A percentile compares a stretch with the other conserved stretches of the same genome.
Conservation (phyloP, 345 rosid species). For the Boechera retrofracta region DNA sequence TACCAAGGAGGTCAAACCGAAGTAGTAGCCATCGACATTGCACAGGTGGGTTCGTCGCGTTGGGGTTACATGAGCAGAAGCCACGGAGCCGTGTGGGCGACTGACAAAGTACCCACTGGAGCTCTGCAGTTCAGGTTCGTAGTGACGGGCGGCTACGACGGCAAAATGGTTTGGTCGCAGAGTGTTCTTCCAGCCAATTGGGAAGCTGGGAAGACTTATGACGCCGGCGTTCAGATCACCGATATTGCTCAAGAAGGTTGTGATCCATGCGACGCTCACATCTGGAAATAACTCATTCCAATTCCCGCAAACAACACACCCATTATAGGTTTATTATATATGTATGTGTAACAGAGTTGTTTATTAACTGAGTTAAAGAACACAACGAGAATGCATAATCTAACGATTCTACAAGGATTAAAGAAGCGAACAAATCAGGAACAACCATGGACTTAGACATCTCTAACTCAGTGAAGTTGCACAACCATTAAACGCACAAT, state of each 20-base stretch:
- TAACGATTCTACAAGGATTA: background rate
- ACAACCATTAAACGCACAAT: too few relatives aligned
- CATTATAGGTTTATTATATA: background rate
- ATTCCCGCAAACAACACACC: background rate
- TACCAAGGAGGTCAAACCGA: slow-evolving; percentile 98
- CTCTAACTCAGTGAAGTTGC: too few relatives aligned
- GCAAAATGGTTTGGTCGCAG: slow-evolving; percentile 78
- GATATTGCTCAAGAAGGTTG: slow-evolving; percentile 94
- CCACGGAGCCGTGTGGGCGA: slow-evolving; percentile 82
- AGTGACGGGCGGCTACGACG: slow-evolving; percentile 81
- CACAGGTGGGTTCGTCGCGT: slow-evolving; percentile 67
- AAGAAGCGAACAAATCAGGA: too few relatives aligned
- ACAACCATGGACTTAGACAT: too few relatives aligned
- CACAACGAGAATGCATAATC: background rate
- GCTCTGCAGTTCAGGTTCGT: slow-evolving; percentile 79
- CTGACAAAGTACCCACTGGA: slow-evolving; percentile 71
- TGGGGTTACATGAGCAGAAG: slow-evolving; percentile 79
- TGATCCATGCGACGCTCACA: slow-evolving; percentile 58
- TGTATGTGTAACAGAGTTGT: slow-evolving; percentile 1
- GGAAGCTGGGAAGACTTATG: slow-evolving; percentile 64
- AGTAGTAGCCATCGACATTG: slow-evolving; percentile 75
- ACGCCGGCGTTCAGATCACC: slow-evolving; percentile 72
- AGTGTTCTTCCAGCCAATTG: slow-evolving; percentile 75
- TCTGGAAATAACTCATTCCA: slow-evolving; percentile 47
- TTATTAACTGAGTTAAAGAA: background rate